Evolutionary conservation across 2,329 filamentous ascomycete genomes (phyloP).

Genomic region (Colletotrichum lupini): DNA sequence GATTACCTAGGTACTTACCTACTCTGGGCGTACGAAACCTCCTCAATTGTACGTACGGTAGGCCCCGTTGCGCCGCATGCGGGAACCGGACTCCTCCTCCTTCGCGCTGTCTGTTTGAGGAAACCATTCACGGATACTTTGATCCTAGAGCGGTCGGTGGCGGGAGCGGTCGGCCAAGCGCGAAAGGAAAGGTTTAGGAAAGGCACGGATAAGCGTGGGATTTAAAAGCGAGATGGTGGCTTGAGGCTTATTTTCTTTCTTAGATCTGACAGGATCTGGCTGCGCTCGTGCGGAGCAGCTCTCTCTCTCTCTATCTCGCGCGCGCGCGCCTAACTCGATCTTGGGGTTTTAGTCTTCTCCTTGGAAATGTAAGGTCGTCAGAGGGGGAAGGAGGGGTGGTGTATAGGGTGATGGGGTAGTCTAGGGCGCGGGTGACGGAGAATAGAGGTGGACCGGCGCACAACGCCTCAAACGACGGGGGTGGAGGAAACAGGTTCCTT

Average conservation of each 20-base stretch:
- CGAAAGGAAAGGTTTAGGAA: background rate
- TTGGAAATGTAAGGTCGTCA: background rate
- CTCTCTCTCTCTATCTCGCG: too few species aligned
- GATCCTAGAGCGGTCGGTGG: background rate
- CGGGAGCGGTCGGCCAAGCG: background rate
- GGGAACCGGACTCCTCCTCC: conserved; percentile 1
- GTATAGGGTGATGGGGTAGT: too few species aligned
- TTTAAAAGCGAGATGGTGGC: background rate
- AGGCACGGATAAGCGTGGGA: background rate
- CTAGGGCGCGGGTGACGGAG: too few species aligned
- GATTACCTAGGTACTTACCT: too few species aligned
- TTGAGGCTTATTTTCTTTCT: background rate
- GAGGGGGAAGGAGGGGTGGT: too few species aligned
- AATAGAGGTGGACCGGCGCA: too few species aligned
- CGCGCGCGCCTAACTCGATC: background rate
- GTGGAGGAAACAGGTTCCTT: too few species aligned
- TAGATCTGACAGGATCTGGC: background rate
- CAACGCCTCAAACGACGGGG: too few species aligned
- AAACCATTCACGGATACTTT: too few species aligned
- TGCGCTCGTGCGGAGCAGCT: background rate
- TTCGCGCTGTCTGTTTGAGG: background rate
- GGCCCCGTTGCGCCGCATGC: conserved; percentile 1
- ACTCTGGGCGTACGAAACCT: background rate
- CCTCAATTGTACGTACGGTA: background rate
- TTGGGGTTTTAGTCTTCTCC: background rate